Evolutionary conservation across 2,329 filamentous ascomycete genomes (phyloP).

Genomic region (Trichoderma lentiforme): DNA sequence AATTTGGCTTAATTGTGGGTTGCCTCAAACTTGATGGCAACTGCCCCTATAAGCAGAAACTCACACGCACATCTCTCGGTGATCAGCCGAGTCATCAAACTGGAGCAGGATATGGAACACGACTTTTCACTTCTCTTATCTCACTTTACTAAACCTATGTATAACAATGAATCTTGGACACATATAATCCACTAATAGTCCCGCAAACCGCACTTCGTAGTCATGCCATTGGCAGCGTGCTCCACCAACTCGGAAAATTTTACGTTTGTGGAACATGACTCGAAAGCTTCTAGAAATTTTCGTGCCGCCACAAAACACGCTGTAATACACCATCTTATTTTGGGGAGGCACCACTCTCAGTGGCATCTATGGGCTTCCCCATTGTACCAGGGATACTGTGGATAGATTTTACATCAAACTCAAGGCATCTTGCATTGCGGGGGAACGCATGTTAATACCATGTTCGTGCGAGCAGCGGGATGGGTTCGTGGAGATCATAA

Average conservation of each 20-base stretch:
- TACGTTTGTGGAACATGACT: conserved; percentile 15
- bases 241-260: conserved; percentile 16
- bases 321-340: neutral
- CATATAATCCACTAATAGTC: neutral
- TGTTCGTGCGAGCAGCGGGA: neutral
- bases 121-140: neutral
- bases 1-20: neutral
- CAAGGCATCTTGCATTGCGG: conserved; percentile 1
- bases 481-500: neutral
- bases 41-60: neutral
- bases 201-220: neutral
- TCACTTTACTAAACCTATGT: neutral
- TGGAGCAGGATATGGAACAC: neutral
- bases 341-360: neutral
- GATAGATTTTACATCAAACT: neutral
- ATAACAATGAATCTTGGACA: neutral
- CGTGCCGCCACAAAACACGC: neutral
- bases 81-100: neutral
- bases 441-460: neutral
- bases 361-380: neutral
- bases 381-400: neutral
- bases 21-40: neutral
- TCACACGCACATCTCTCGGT: neutral
- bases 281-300: conserved; percentile 17
- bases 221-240: neutral